Percentiles rank a stretch among this genome's conserved stretches.
Evolutionary conservation across 139 green algal genomes (phyloP).

Genomic region (Chlorella sp.): DNA sequence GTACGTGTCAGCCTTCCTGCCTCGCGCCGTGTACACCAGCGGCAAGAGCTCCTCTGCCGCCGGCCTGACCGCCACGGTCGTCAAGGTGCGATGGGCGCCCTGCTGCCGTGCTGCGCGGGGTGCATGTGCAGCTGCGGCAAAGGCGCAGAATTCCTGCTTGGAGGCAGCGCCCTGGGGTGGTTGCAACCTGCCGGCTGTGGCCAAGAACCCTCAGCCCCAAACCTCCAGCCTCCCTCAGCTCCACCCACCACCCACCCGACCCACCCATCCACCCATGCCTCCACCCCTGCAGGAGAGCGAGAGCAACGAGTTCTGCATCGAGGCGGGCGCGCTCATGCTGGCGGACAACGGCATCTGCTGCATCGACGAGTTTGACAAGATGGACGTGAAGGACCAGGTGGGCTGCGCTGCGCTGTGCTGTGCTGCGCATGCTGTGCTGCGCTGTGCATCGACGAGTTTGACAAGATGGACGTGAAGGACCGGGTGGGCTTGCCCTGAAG

Average conservation of each 20-base stretch:
- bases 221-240: too few species aligned
- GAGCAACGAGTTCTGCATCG: constrained; percentile 96
- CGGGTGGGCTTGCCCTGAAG: constrained; percentile 72
- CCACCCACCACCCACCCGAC: background rate
- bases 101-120: background rate
- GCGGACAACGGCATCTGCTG: constrained; percentile 97
- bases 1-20: constrained; percentile 89
- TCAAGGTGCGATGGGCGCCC: constrained; percentile 68
- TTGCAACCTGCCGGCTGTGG: too few species aligned
- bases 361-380: constrained; percentile 98
- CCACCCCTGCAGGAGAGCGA: constrained; percentile 75
- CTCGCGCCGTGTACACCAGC: constrained; percentile 95
- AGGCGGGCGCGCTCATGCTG: constrained; percentile 98
- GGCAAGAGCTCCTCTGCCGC: constrained; percentile 96
- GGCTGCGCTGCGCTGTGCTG: background rate
- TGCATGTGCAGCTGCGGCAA: background rate
- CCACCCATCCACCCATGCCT: background rate
- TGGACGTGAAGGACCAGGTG: constrained; percentile 93
- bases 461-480: constrained; percentile 97
- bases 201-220: too few species aligned
- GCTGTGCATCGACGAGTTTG: constrained; percentile 98
- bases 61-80: constrained; percentile 96
- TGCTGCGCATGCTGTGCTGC: too few species aligned
- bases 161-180: too few species aligned
- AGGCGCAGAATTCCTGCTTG: too few species aligned